These are phyloP conservation scores for Albophoma yamanashiensis DNA, from an alignment of 2,329 filamentous ascomycete genomes.

Conservation along the genomic window DNA sequence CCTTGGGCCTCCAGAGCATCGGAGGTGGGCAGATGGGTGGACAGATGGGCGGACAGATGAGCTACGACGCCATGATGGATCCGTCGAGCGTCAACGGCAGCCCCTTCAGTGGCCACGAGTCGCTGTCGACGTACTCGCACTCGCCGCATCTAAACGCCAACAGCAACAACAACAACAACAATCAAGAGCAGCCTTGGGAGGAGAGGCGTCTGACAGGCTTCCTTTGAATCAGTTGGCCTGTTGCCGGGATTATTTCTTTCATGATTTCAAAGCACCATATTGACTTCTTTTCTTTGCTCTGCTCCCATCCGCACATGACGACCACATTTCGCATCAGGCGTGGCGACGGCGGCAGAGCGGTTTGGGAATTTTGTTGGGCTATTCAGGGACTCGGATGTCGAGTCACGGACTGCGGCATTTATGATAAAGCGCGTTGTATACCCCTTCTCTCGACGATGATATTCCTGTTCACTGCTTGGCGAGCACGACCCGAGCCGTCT, in stretches of 20 bases:
- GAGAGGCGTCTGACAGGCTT: conserved; percentile 11
- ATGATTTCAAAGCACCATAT: neutral
- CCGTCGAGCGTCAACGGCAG: conserved; percentile 22
- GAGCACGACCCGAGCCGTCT: neutral
- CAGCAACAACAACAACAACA: conserved; percentile 3
- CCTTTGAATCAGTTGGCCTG: conserved; percentile 1
- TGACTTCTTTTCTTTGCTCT: neutral
- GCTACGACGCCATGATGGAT: conserved; percentile 19
- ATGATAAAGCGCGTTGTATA: neutral
- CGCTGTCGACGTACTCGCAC: conserved; percentile 21
- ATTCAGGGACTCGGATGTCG: neutral
- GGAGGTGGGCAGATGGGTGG: conserved; percentile 12
- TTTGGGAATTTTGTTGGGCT: neutral
- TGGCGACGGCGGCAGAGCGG: neutral
- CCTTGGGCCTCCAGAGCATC: conserved; percentile 19
- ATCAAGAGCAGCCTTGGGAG: conserved; percentile 10
- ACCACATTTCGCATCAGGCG: neutral
- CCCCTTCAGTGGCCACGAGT: conserved; percentile 25
- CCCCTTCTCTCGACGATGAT: neutral
- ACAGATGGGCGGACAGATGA: conserved; percentile 17
- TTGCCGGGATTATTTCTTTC: neutral
- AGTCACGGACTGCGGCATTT: neutral
- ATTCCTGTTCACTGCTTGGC: neutral
- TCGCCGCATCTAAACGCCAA: conserved; percentile 20
- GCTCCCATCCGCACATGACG: neutral